Base-by-base conservation (phyloP, 2,329 filamentous ascomycete species). In the Exutisphaerella laricina region DNA sequence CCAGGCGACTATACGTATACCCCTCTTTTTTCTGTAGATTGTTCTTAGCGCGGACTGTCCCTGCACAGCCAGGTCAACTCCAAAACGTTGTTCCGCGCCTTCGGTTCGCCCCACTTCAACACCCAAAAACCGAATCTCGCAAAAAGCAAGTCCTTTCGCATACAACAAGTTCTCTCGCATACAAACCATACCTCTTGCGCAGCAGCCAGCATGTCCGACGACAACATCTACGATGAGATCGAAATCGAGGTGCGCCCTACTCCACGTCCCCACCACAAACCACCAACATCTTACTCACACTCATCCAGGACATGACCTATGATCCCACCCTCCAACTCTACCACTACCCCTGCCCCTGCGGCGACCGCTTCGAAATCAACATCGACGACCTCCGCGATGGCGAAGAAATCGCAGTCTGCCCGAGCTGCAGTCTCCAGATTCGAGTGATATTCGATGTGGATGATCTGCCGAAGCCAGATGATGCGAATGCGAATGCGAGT, bases 381-480 rank as follows among this genome's bases (percentile, higher is more conserved):
- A 79, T 97, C 43, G 79, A 76, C 42, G 89, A 97, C 65, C 72
- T 98, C 58, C 78, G 82, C 45, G 89, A 97, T 61, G 86, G 87
- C 50, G 81, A 90, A 64, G 89, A 97, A 57, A 88, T 98, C 61
- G 92, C 85, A n/a, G 86, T 97, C 8, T 98, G 92, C 60, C 92
- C 92, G 16, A 96, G 89, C 64, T 98, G 92, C 68, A 96, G 89
- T 66, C 71, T 98, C 58, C 95, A 94, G 88, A 95, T 98, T 44
- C 72, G 84, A 45, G 89, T 98, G 10, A 94, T 98, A 34, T 98
- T 88, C 58, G 92, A 97, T 26, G 53, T 77, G 69, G 69, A 73
- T 46, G 72, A 76, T 60, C 59, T 79, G 39, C 72, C 73, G 3
- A 72, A 73, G 54, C 64, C 67, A 21, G 66, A 69, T 35, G 53